phyloP scores from a whole-genome alignment of 2,329 filamentous ascomycete species.

The Xylaria sp. region DNA sequence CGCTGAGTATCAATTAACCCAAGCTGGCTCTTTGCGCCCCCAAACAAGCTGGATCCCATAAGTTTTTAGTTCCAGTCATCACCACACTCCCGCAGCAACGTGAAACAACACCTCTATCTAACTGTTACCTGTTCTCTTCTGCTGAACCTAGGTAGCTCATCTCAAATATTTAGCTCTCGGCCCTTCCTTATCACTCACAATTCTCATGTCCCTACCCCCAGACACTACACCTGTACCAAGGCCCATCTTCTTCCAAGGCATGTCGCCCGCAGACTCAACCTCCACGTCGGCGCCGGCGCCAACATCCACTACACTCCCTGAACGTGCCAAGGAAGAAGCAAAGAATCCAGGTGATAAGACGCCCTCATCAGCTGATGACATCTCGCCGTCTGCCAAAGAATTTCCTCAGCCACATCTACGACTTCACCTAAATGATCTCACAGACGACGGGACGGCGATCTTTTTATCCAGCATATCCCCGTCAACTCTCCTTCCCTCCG shows the following conservation, averaged over 20 bases:
- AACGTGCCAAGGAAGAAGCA: constrained; percentile 10
- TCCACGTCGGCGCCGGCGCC: constrained; percentile 37
- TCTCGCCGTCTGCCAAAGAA: constrained; percentile 23
- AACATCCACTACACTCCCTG: constrained; percentile 24
- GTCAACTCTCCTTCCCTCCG: constrained; percentile 68
- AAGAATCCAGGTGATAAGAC: not conserved
- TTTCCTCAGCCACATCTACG: constrained; percentile 67
- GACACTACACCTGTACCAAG: constrained; percentile 50
- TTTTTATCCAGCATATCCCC: constrained; percentile 77
- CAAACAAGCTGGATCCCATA: not conserved
- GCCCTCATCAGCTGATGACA: not conserved
- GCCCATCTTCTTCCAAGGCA: constrained; percentile 51
- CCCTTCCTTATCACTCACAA: not conserved
- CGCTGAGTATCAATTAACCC: not conserved
- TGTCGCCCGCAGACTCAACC: constrained; percentile 42
- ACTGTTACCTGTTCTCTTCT: not conserved
- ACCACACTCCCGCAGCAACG: not conserved
- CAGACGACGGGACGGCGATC: constrained; percentile 68
- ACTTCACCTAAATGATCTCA: constrained; percentile 68
- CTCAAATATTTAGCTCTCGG: not conserved
- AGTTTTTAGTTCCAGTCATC: not conserved
- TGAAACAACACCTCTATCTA: not conserved
- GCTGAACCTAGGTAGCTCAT: not conserved
- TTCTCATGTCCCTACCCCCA: constrained; percentile 47
- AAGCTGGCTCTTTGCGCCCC: not conserved